Conservation (phyloP, 2,329 filamentous ascomycete genomes). For the Aspergillus tamarii region DNA sequence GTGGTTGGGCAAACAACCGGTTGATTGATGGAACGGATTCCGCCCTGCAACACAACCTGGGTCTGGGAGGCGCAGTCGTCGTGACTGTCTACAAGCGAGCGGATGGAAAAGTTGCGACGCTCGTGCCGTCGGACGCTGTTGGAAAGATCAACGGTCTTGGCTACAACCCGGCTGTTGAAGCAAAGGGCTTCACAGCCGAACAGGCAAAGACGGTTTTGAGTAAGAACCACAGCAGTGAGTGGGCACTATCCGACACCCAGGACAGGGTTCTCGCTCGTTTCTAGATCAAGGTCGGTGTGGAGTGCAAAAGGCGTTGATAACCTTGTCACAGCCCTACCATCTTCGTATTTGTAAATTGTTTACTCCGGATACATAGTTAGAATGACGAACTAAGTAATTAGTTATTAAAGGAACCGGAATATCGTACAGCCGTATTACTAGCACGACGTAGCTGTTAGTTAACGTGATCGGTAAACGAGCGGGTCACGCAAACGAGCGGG, state of each 20-base stretch:
- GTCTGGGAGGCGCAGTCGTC: conserved; percentile 86
- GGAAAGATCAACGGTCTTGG: conserved; percentile 71
- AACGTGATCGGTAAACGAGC: too few species aligned
- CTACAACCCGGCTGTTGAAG: conserved; percentile 90
- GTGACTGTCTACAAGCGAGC: conserved; percentile 86
- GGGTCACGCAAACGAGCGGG: too few species aligned
- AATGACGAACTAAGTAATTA: not conserved
- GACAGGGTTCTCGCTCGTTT: conserved; percentile 75
- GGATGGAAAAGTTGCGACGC: conserved; percentile 68
- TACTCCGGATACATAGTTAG: not conserved
- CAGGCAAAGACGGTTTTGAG: conserved; percentile 72
- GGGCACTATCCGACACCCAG: conserved; percentile 76
- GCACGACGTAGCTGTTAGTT: too few species aligned
- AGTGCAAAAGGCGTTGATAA: not conserved
- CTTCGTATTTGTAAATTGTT: conserved; percentile 2
- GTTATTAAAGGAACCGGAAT: not conserved
- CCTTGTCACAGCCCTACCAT: not conserved
- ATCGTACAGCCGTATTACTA: not conserved
- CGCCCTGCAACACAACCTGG: conserved; percentile 89
- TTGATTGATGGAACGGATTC: conserved; percentile 68
- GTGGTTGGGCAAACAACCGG: conserved; percentile 95
- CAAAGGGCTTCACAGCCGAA: conserved; percentile 80
- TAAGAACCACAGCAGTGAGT: conserved; percentile 69
- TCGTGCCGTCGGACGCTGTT: conserved; percentile 65
- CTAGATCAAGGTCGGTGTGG: conserved; percentile 25